Evolutionary conservation across 2,329 filamentous ascomycete species (phyloP).

Genomic region (Hymenoscyphus albidus): DNA sequence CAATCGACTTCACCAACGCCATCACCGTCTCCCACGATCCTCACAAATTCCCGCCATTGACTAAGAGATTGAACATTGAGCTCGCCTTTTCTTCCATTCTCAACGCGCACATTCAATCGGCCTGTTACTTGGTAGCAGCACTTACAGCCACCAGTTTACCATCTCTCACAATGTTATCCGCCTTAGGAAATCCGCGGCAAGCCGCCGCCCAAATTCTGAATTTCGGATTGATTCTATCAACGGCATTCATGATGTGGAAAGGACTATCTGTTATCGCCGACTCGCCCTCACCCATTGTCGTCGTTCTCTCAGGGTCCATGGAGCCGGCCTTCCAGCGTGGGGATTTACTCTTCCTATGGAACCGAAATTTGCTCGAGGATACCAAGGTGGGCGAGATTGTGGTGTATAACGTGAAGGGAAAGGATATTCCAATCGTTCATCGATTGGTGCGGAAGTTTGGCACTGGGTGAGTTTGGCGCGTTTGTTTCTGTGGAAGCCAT

Average conservation of each 20-base stretch:
- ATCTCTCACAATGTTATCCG: conserved; percentile 47
- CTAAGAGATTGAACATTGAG: not conserved
- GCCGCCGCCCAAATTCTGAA: conserved; percentile 65
- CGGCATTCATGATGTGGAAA: conserved; percentile 74
- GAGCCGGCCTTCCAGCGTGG: conserved; percentile 59
- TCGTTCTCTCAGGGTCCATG: conserved; percentile 58
- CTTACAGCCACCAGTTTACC: not conserved
- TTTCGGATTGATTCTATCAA: conserved; percentile 68
- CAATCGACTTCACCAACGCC: conserved; percentile 10
- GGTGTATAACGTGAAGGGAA: conserved; percentile 72
- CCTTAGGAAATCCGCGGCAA: conserved; percentile 60
- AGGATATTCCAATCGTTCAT: conserved; percentile 98
- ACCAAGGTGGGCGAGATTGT: conserved; percentile 70
- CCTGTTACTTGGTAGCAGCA: not conserved
- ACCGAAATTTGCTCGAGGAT: conserved; percentile 48
- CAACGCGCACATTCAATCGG: not conserved
- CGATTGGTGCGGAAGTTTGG: conserved; percentile 76
- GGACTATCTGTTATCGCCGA: conserved; percentile 62
- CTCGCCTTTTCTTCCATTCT: not conserved
- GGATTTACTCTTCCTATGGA: conserved; percentile 57
- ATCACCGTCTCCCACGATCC: not conserved
- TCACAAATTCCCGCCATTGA: conserved; percentile 2
- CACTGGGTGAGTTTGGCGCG: conserved; percentile 43
- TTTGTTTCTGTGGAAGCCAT: not conserved
- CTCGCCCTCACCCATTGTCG: conserved; percentile 56